A percentile compares a stretch with the other conserved stretches of the same genome.
These are phyloP conservation scores for Mortierella alpina DNA, from an alignment of 192 early-diverging fungal species.

Conservation along the genomic window DNA sequence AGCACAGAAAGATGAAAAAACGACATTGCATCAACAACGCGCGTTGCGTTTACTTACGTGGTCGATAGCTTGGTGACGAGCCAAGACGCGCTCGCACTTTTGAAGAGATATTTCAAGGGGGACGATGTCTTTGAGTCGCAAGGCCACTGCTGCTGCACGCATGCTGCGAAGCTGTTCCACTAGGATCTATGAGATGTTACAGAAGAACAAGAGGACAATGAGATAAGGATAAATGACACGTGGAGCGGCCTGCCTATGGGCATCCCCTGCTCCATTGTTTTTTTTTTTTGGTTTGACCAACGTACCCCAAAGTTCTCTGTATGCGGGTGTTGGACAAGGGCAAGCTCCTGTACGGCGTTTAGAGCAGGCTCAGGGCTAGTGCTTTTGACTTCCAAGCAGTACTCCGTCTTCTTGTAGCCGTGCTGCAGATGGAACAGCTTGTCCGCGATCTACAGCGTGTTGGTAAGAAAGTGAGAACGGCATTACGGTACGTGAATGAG, in stretches of 20 bases:
- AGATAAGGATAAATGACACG: not conserved
- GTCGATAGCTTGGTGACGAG: conserved; percentile 20
- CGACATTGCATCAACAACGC: not conserved
- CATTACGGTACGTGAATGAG: not conserved
- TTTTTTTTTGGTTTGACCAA: not conserved
- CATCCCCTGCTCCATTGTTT: not conserved
- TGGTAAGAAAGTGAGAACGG: not conserved
- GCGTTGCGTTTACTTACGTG: not conserved
- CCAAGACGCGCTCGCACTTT: conserved; percentile 39
- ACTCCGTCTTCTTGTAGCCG: conserved; percentile 10
- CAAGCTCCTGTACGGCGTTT: conserved; percentile 17
- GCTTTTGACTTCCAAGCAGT: not conserved
- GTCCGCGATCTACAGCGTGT: conserved; percentile 5
- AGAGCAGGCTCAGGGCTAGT: not conserved
- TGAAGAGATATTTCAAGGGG: not conserved
- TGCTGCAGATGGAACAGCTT: conserved; percentile 16
- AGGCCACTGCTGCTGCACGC: conserved; percentile 6
- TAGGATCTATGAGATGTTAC: conserved; percentile 4
- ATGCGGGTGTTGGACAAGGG: conserved; percentile 20
- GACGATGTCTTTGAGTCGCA: conserved; percentile 12
- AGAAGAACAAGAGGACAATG: not conserved
- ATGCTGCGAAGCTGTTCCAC: conserved; percentile 19
- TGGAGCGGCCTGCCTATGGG: not conserved
- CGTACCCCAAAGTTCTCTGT: conserved; percentile 33
- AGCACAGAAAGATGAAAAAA: not conserved